Conservation (phyloP, 2,329 filamentous ascomycete species). For the Endoconidiophora laricicola region DNA sequence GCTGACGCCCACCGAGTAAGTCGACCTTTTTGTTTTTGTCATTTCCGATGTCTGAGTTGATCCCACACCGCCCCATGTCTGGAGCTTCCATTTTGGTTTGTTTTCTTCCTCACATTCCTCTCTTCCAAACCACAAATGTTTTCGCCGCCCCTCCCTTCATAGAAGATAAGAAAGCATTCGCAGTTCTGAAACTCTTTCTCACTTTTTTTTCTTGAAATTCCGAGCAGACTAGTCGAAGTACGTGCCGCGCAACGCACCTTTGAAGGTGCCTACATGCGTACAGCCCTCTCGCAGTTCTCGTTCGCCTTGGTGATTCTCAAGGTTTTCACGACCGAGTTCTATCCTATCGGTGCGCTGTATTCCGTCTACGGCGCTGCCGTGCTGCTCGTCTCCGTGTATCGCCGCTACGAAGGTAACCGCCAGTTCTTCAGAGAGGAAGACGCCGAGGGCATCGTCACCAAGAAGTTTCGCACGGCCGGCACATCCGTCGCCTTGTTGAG, state of each 20-base stretch:
- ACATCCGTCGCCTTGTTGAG: constrained; percentile 45
- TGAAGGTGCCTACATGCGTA: constrained; percentile 91
- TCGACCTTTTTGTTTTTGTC: constrained; percentile 9
- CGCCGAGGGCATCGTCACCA: constrained; percentile 22
- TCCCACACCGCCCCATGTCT: not conserved
- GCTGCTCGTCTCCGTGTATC: constrained; percentile 65
- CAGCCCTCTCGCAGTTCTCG: constrained; percentile 83
- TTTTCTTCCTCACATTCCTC: not conserved
- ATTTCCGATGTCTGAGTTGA: not conserved
- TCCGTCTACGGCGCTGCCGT: constrained; percentile 80
- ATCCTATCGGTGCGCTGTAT: constrained; percentile 89
- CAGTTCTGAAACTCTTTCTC: not conserved
- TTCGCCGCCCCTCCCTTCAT: not conserved
- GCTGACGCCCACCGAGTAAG: constrained; percentile 59
- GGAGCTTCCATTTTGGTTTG: too few species aligned
- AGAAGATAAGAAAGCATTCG: not conserved
- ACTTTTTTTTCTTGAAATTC: not conserved
- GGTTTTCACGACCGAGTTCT: constrained; percentile 94
- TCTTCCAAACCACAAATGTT: not conserved
- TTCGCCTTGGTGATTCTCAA: constrained; percentile 90
- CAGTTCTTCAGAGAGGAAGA: constrained; percentile 60
- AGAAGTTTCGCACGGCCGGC: constrained; percentile 46
- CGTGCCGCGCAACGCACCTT: constrained; percentile 92
- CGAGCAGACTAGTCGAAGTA: constrained; percentile 62
- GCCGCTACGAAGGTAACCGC: constrained; percentile 77